Conservation (phyloP, 768 basidiomycete species). For the Trametes villosa region DNA sequence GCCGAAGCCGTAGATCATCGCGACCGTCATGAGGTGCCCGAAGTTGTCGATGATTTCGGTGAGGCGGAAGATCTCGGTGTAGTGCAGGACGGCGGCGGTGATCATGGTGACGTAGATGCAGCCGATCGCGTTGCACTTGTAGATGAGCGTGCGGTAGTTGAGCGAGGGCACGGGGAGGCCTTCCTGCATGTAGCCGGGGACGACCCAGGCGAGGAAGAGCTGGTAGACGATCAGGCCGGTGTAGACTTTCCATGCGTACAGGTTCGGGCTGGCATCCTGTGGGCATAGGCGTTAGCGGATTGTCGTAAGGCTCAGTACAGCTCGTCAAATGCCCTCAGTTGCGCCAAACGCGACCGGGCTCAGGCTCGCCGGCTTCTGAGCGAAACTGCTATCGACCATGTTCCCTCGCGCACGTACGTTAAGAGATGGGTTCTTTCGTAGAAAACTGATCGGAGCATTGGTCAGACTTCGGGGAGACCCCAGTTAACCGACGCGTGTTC, state of each 20-base stretch:
- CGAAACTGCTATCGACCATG: too few relatives aligned
- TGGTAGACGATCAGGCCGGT: constrained; percentile 87
- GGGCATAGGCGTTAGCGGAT: background rate
- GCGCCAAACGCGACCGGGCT: too few relatives aligned
- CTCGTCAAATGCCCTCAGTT: too few relatives aligned
- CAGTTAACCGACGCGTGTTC: too few relatives aligned
- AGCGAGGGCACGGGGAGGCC: constrained; percentile 96
- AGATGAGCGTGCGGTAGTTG: constrained; percentile 88
- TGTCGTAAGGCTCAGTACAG: too few relatives aligned
- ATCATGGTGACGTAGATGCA: constrained; percentile 84
- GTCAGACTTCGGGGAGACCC: too few relatives aligned
- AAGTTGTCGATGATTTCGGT: constrained; percentile 96
- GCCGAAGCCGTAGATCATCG: constrained; percentile 88
- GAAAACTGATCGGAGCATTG: too few relatives aligned
- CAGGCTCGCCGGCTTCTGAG: too few relatives aligned
- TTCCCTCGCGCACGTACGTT: too few relatives aligned
- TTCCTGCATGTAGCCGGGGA: constrained; percentile 93
- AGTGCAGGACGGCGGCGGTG: constrained; percentile 77
- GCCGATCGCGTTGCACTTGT: constrained; percentile 94
- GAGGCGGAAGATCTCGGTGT: constrained; percentile 82
- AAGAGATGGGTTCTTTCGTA: too few relatives aligned
- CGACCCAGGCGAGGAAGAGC: constrained; percentile 84
- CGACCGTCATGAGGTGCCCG: constrained; percentile 93
- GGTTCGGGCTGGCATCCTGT: constrained; percentile 90
- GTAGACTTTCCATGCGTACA: constrained; percentile 90